Evolutionary conservation across 345 rosid species (phyloP).

Genomic region (Gossypium longicalyx): DNA sequence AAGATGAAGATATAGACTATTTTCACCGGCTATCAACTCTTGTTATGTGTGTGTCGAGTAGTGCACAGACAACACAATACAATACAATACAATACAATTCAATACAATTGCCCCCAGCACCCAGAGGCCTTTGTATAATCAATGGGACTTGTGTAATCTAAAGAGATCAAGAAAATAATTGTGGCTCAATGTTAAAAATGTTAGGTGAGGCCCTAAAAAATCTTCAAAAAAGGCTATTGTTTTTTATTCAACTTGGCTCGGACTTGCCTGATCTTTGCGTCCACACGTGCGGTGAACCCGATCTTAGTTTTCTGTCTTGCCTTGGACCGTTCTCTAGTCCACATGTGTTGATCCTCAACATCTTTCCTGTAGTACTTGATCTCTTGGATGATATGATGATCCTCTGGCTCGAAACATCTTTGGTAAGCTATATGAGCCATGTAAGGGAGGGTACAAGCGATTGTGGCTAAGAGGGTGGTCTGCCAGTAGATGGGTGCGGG

Average conservation of each 20-base stretch:
- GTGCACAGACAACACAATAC: not conserved
- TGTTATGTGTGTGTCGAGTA: not conserved
- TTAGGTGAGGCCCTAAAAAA: slow-evolving; percentile 6
- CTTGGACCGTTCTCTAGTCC: slow-evolving; percentile 87
- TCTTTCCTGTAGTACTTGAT: slow-evolving; percentile 81
- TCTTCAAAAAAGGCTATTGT: slow-evolving; percentile 5
- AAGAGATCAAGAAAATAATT: slow-evolving; percentile 10
- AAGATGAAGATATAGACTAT: not conserved
- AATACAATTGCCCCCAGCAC: not conserved
- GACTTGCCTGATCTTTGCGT: slow-evolving; percentile 80
- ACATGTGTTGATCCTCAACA: slow-evolving; percentile 66
- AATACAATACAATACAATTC: not conserved
- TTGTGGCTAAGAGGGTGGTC: slow-evolving; percentile 60
- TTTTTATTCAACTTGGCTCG: slow-evolving; percentile 65
- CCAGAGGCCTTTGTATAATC: not conserved
- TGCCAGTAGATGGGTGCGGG: slow-evolving; percentile 79
- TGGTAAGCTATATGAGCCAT: slow-evolving; percentile 60
- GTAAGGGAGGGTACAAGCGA: slow-evolving; percentile 61
- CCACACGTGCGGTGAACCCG: slow-evolving; percentile 89
- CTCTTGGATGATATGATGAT: slow-evolving; percentile 95
- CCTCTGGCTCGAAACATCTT: slow-evolving; percentile 73
- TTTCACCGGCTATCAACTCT: not conserved
- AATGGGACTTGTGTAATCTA: slow-evolving; percentile 13
- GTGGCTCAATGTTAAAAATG: slow-evolving; percentile 1
- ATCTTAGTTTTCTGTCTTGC: slow-evolving; percentile 91